A percentile compares a stretch with the other conserved stretches of the same genome.
Conservation (phyloP, 2,329 filamentous ascomycete species). For the Chaetomium globosum region DNA sequence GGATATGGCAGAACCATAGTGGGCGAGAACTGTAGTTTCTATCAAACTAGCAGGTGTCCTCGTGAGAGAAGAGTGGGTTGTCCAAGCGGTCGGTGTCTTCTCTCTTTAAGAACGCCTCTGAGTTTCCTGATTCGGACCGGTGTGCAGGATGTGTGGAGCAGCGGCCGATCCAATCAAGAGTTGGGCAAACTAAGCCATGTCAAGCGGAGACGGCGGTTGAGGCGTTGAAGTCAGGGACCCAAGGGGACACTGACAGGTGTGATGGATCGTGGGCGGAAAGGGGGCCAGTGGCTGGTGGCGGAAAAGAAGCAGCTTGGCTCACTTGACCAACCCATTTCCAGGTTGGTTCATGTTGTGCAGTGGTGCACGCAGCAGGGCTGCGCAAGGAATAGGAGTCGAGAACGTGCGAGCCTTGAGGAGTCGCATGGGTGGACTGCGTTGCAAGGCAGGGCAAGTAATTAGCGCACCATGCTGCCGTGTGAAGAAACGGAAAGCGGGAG, state of each 20-base stretch:
- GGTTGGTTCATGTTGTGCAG: slow-evolving; percentile 18
- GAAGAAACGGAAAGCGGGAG: background rate
- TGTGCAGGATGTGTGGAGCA: slow-evolving; percentile 36
- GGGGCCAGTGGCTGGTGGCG: slow-evolving; percentile 15
- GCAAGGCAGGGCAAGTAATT: slow-evolving; percentile 13
- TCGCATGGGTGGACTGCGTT: slow-evolving; percentile 3
- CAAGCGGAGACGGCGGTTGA: slow-evolving; percentile 22
- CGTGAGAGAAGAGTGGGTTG: slow-evolving; percentile 19
- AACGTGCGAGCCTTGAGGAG: slow-evolving; percentile 4
- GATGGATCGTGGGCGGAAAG: slow-evolving; percentile 24
- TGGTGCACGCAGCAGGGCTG: background rate
- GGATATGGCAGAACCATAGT: slow-evolving; percentile 28
- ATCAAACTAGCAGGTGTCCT: slow-evolving; percentile 17
- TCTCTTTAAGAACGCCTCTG: slow-evolving; percentile 32
- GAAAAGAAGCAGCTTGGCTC: slow-evolving; percentile 19
- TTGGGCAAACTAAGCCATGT: slow-evolving; percentile 22
- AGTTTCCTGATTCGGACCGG: slow-evolving; percentile 31
- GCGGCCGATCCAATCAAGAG: slow-evolving; percentile 33
- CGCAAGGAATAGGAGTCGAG: background rate
- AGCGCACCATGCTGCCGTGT: slow-evolving; percentile 9
- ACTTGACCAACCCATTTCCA: background rate
- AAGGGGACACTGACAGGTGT: slow-evolving; percentile 21
- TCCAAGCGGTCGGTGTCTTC: slow-evolving; percentile 22
- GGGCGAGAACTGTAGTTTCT: slow-evolving; percentile 16
- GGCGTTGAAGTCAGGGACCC: slow-evolving; percentile 16